A percentile compares a stretch with the other conserved stretches of the same genome.
Evolutionary conservation across 202 grass and related monocot genomes (phyloP).

Genomic region (Setaria italica): DNA sequence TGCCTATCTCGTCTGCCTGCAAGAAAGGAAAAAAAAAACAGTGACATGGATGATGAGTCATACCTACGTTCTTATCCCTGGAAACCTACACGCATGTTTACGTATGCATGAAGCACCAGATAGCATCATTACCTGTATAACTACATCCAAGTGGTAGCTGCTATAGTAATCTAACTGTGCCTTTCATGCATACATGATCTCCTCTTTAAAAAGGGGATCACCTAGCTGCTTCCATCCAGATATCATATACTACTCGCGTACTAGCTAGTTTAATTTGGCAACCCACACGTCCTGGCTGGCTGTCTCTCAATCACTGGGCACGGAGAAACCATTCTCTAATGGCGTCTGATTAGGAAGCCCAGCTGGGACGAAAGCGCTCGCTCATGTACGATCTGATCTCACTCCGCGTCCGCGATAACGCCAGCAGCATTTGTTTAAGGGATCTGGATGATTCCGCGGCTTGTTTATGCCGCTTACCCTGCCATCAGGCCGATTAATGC

Average conservation of each 20-base stretch:
- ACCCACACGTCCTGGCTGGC: constrained; percentile 5
- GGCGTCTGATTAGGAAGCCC: constrained; percentile 35
- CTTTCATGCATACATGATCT: background rate
- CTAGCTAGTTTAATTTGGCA: constrained; percentile 32
- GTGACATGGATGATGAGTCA: constrained; percentile 17
- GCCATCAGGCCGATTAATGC: background rate
- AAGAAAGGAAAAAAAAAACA: background rate
- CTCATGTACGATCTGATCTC: constrained; percentile 22
- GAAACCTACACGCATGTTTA: background rate
- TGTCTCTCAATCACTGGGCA: constrained; percentile 45
- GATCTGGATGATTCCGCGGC: constrained; percentile 35
- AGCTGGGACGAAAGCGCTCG: constrained; percentile 33
- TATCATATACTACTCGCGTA: too few relatives aligned
- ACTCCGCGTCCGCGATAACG: background rate
- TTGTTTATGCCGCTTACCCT: constrained; percentile 14
- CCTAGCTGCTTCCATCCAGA: background rate
- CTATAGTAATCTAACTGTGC: background rate
- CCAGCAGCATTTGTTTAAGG: background rate
- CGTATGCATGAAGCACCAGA: constrained; percentile 26
- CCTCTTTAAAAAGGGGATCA: background rate
- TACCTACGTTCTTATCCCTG: constrained; percentile 5
- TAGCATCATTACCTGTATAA: background rate
- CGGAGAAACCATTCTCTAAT: constrained; percentile 7
- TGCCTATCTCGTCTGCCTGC: too few relatives aligned
- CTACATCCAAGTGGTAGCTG: background rate